phyloP scores from a whole-genome alignment of 345 rosid genomes.

The Populus euphratica region DNA sequence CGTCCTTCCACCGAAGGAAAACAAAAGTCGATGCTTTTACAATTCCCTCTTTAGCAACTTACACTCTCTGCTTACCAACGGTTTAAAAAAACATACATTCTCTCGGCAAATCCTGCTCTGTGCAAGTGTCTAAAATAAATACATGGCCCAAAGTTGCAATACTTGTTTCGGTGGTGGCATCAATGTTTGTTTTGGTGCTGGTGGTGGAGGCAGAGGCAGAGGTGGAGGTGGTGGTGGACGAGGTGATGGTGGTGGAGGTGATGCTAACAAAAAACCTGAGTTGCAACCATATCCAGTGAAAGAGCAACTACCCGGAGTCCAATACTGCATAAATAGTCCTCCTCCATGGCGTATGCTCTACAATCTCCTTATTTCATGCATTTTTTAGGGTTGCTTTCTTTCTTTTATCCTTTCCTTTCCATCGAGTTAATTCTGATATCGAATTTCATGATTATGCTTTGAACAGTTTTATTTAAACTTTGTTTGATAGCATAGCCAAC shows the following conservation, averaged over 20 bases:
- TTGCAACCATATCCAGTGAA: conserved; percentile 58
- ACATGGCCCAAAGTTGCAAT: neutral
- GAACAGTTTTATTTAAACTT: too few relatives aligned
- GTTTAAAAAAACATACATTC: too few relatives aligned
- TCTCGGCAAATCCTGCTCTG: neutral
- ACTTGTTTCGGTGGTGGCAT: conserved; percentile 2
- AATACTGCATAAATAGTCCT: conserved; percentile 66
- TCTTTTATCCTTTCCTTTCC: too few relatives aligned
- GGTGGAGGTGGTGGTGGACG: conserved; percentile 5
- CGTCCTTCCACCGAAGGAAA: neutral
- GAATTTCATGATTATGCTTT: too few relatives aligned
- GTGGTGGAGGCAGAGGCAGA: neutral
- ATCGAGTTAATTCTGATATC: too few relatives aligned
- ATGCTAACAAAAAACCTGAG: conserved; percentile 30
- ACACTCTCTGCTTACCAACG: too few relatives aligned
- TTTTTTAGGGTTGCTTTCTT: too few relatives aligned
- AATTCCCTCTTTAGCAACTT: too few relatives aligned
- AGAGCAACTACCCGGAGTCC: conserved; percentile 61
- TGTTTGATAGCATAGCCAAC: too few relatives aligned
- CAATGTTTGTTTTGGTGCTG: conserved; percentile 1
- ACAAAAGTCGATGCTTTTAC: neutral
- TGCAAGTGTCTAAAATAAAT: neutral
- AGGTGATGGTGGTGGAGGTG: conserved; percentile 18
- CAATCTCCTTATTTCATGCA: too few relatives aligned
- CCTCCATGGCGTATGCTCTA: conserved; percentile 62